Evolutionary conservation across 176 grass and related monocot species (phyloP).

Genomic region (Miscanthus lutarioriparius): DNA sequence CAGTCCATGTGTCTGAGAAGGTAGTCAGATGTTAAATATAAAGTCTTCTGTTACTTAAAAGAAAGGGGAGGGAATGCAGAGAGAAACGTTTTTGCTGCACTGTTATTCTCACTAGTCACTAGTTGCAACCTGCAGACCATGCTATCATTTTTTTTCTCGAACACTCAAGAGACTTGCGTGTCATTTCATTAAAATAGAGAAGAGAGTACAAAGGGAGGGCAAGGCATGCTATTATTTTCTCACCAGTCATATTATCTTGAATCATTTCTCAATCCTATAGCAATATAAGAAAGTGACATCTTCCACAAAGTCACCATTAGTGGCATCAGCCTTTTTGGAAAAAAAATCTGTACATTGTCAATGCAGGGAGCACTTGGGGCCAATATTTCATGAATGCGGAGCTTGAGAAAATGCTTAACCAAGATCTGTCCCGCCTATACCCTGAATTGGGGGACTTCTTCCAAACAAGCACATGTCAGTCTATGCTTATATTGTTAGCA

Average conservation of each 20-base stretch:
- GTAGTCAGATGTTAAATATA: background rate
- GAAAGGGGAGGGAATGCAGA: background rate
- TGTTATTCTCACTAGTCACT: background rate
- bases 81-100: background rate
- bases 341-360: constrained; percentile 14
- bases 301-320: background rate
- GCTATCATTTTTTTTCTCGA: background rate
- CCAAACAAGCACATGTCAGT: constrained; percentile 69
- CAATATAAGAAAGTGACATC: background rate
- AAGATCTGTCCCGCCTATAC: constrained; percentile 87
- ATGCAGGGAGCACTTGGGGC: constrained; percentile 94
- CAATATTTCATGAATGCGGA: constrained; percentile 95
- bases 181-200: background rate
- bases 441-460: constrained; percentile 88
- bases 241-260: background rate
- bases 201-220: background rate
- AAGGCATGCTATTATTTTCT: background rate
- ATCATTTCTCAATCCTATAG: constrained; percentile 3
- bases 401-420: constrained; percentile 90
- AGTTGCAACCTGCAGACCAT: background rate
- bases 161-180: background rate
- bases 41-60: background rate
- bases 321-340: background rate
- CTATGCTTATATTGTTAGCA: constrained; percentile 84
- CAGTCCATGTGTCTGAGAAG: background rate